Base-by-base conservation (phyloP, 805 yeast genomes). In the Yarrowia bubula region DNA sequence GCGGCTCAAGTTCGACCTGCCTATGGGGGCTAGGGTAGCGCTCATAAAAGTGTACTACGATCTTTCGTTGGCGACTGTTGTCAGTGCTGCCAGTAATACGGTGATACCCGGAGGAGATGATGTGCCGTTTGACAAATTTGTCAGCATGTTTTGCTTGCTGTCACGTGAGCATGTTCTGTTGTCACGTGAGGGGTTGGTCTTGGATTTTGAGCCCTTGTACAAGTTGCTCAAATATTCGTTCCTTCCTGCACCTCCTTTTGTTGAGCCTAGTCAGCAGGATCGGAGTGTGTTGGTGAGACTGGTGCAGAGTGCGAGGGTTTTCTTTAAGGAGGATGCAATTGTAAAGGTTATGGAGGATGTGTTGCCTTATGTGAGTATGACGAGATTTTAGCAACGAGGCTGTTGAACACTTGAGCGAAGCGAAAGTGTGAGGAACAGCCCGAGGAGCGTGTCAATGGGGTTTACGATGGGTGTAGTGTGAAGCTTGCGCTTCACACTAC, bases 1-100 rank as follows among this genome's bases (percentile, higher is more conserved):
- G 64, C 83, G 83, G 70, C 86, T 88, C 85, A 89, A 90, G 70
- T 85, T 88, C 70, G 88, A 88, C 62, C 81, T 93, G 77, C 98
- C 99, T 0, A 70, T 90, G 11, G 69, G 79, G 1, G 75, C 86
- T 53, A 81, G 92, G 64, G 80, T 85, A 22, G 77, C 83, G 0
- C 79, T 93, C 46, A 85, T 90, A 0, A 79, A 79, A 65, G 89
- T 90, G 1, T 92, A 84, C 72, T 92, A 85, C 71, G 84, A 88
- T 15, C 79, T 95, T 31, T 81, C 90, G 42, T 76, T 92, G 32
- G 84, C 88, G 1, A 58, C 64, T 1, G 64, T 58, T 14, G 51
- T 43, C 1, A 43, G 51, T 13, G 47, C 47, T 1, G 61, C 61
- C 2, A 15, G 39, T 4, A 55, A 55, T 7, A 39, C 61, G 7